These are phyloP conservation scores for Rhizopogon parksii DNA, from an alignment of 1,284 basidiomycete species.

Conservation along the genomic window DNA sequence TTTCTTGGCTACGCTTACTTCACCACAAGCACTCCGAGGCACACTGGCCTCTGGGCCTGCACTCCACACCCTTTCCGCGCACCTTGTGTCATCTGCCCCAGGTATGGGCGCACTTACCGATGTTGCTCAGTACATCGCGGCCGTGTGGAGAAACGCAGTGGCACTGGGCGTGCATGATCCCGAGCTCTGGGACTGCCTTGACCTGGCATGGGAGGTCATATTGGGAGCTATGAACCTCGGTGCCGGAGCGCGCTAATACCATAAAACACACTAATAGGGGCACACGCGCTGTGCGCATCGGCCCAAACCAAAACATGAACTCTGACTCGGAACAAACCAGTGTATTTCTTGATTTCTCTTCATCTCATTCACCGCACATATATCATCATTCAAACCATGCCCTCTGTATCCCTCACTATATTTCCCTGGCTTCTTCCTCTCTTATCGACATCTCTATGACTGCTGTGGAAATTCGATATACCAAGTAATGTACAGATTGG, in stretches of 20 bases:
- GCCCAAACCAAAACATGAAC: background rate
- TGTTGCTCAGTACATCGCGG: constrained; percentile 60
- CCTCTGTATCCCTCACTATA: constrained; percentile 22
- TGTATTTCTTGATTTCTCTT: constrained; percentile 16
- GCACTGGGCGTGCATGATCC: constrained; percentile 61
- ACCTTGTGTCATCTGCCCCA: constrained; percentile 37
- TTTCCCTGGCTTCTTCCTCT: constrained; percentile 5
- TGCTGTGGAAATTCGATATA: constrained; percentile 15
- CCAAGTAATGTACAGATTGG: constrained; percentile 21
- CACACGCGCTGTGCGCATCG: background rate
- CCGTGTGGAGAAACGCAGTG: constrained; percentile 66
- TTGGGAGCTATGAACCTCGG: constrained; percentile 60
- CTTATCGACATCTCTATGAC: constrained; percentile 15
- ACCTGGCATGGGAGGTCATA: constrained; percentile 66
- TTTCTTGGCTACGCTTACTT: constrained; percentile 43
- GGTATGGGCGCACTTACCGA: constrained; percentile 42
- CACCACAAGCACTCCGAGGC: constrained; percentile 38
- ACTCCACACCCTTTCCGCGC: constrained; percentile 46
- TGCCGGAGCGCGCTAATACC: constrained; percentile 27
- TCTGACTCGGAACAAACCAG: background rate
- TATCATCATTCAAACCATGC: constrained; percentile 15
- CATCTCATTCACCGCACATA: constrained; percentile 12
- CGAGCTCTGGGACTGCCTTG: constrained; percentile 62
- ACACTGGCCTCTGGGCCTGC: constrained; percentile 38
- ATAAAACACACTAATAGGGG: background rate